Base-by-base conservation (phyloP, 768 basidiomycete genomes). In the Russula olivacea region DNA sequence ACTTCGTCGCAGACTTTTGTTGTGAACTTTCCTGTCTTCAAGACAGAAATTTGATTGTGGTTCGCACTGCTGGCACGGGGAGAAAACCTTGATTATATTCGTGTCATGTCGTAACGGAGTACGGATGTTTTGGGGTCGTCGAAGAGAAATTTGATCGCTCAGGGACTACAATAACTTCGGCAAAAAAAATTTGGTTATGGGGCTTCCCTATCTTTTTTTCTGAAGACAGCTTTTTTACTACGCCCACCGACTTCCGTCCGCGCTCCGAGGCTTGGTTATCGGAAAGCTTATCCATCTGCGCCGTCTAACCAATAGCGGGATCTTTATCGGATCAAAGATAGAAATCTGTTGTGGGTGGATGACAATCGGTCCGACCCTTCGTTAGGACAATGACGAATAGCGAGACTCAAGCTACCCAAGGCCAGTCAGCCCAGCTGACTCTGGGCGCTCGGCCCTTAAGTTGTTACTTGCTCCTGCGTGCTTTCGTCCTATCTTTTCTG, bases 11-110 rank as follows among this genome's bases (percentile, higher is more conserved):
- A 83, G 59, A 77, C 83, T 0, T 89, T 91, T 70, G 80, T 85
- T 12, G 78, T 86, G 36, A 91, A 85, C 69, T 91, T 91, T 73
- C 88, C 89, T 4, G 80, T 81, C 23, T 89, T 90, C 72, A 81
- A 73, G 58, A 73, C 73, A 12, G 73, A 73, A 54, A 55, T 70
- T 50, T 73, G 50, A 71, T 55, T 47, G 14, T 30, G 45, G 34
- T 17, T 41, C 30, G 52, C 25, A 49, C 32, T n/a, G 25, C 6
- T 12, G 4, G 28, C 28, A n/a, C n/a, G n/a, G 28, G 28, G 12
- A 4, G 12, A 36, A 45, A 25, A 32, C 14, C 21, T 60, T 49
- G n/a, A 21, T 19, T 36, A n/a, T 38, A 32, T 38, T 47, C 34
- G 41, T 43, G 47, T 34, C 58, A 8, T 19, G 8, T 40, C 3